These are phyloP conservation scores for Protomyces macrosporus DNA, from an alignment of 1,139 yeast species.

Conservation along the genomic window DNA sequence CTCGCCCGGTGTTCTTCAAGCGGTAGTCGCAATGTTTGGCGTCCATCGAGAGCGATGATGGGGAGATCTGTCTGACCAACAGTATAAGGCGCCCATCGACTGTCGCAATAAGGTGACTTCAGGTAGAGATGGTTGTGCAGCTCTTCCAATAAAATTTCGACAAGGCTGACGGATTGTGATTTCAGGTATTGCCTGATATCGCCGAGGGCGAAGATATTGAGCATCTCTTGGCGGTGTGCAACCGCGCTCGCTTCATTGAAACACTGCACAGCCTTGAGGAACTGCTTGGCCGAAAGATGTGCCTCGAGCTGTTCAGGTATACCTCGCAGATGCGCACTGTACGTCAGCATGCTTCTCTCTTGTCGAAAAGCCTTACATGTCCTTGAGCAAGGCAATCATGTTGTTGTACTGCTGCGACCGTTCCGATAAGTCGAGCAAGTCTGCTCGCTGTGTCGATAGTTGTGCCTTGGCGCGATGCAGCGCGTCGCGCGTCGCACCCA, in stretches of 20 bases:
- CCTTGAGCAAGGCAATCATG: slow-evolving; percentile 61
- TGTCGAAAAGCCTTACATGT: slow-evolving; percentile 7
- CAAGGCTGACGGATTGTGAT: slow-evolving; percentile 21
- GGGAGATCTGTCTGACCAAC: slow-evolving; percentile 41
- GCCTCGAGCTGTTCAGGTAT: slow-evolving; percentile 63
- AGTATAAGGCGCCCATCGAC: slow-evolving; percentile 38
- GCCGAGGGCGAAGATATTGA: slow-evolving; percentile 44
- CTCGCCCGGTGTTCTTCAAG: slow-evolving; percentile 5
- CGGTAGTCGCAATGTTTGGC: not conserved
- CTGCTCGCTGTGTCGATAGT: slow-evolving; percentile 52
- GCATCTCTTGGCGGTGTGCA: slow-evolving; percentile 57
- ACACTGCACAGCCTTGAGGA: slow-evolving; percentile 61
- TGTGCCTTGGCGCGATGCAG: slow-evolving; percentile 49
- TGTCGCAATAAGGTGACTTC: slow-evolving; percentile 45
- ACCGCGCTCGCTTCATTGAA: slow-evolving; percentile 53
- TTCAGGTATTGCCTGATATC: slow-evolving; percentile 28
- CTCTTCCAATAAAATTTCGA: slow-evolving; percentile 68
- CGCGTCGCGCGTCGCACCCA: slow-evolving; percentile 49
- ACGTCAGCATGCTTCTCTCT: slow-evolving; percentile 31
- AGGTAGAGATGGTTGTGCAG: slow-evolving; percentile 67
- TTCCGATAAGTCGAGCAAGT: slow-evolving; percentile 59
- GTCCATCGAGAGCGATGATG: slow-evolving; percentile 40
- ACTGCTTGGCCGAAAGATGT: slow-evolving; percentile 60
- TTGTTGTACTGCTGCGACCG: slow-evolving; percentile 60
- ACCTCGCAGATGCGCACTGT: slow-evolving; percentile 57